These are phyloP conservation scores for Barnettozyma pratensis DNA, from an alignment of 805 yeast species.

Conservation along the genomic window DNA sequence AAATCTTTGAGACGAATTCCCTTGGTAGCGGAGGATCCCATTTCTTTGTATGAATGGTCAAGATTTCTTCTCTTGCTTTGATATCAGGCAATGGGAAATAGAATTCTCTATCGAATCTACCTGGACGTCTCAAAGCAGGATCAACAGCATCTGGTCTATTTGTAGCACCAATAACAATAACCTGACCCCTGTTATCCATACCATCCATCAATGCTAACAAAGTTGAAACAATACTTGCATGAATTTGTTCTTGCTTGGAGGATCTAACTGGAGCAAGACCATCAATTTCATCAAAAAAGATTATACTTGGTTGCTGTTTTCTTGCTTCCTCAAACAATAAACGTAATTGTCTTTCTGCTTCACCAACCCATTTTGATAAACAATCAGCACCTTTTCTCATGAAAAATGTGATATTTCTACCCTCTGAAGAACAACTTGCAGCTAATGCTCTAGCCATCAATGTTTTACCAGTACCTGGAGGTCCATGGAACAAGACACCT, in stretches of 20 bases:
- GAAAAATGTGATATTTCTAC: constrained; percentile 85
- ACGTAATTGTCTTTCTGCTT: constrained; percentile 92
- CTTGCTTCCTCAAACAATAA: constrained; percentile 92
- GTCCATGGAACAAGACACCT: constrained; percentile 97
- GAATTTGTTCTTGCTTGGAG: constrained; percentile 96
- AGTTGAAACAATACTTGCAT: constrained; percentile 95
- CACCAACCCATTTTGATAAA: constrained; percentile 98
- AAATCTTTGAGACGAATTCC: constrained; percentile 58
- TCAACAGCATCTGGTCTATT: constrained; percentile 98
- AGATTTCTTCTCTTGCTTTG: constrained; percentile 71
- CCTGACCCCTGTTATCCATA: constrained; percentile 98
- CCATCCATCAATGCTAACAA: constrained; percentile 96
- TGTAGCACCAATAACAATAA: constrained; percentile 96
- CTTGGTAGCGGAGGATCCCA: constrained; percentile 75
- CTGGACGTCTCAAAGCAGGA: constrained; percentile 95
- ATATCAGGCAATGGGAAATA: constrained; percentile 90
- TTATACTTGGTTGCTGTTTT: constrained; percentile 91
- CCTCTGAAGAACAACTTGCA: constrained; percentile 84
- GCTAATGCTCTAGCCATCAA: constrained; percentile 97
- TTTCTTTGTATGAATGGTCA: constrained; percentile 79
- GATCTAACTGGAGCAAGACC: constrained; percentile 98
- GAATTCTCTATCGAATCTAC: constrained; percentile 94
- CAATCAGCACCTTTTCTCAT: constrained; percentile 99
- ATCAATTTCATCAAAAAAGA: constrained; percentile 96
- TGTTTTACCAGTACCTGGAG: constrained; percentile 99